These are phyloP conservation scores for Proliferodiscus dingleyae DNA, from an alignment of 2,329 filamentous ascomycete species.

Conservation along the genomic window DNA sequence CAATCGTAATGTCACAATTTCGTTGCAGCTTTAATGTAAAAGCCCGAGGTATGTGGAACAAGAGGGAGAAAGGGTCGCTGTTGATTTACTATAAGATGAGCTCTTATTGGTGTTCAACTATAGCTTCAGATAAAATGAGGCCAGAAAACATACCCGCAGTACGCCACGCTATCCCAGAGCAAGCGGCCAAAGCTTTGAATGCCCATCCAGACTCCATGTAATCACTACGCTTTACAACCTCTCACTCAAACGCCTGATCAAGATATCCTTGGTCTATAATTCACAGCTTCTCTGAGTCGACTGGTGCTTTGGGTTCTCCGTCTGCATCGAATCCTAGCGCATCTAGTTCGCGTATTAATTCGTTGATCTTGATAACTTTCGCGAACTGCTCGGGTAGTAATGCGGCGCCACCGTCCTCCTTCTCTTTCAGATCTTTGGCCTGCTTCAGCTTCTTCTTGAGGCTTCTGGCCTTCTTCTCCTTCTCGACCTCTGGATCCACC, in stretches of 20 bases:
- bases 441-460: conserved; percentile 94
- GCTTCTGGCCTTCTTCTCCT: conserved; percentile 87
- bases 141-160: too few species aligned
- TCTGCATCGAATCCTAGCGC: conserved; percentile 78
- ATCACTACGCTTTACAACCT: background rate
- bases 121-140: too few species aligned
- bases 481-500: conserved; percentile 67
- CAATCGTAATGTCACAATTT: too few species aligned
- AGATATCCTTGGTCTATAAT: background rate
- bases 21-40: too few species aligned
- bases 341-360: conserved; percentile 84
- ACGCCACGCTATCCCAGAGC: background rate
- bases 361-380: conserved; percentile 95
- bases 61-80: too few species aligned
- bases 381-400: conserved; percentile 91
- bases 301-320: conserved; percentile 54
- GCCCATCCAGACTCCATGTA: background rate
- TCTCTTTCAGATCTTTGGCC: conserved; percentile 81
- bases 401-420: conserved; percentile 80
- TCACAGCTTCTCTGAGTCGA: conserved; percentile 14
- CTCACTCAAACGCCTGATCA: conserved; percentile 1
- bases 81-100: too few species aligned
- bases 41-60: too few species aligned
- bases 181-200: background rate
- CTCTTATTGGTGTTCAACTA: too few species aligned